Evolutionary conservation across 2,329 filamentous ascomycete species (phyloP), one percentile per base, ranked within the genome.

Genomic region (Penicillium janthinellum): DNA sequence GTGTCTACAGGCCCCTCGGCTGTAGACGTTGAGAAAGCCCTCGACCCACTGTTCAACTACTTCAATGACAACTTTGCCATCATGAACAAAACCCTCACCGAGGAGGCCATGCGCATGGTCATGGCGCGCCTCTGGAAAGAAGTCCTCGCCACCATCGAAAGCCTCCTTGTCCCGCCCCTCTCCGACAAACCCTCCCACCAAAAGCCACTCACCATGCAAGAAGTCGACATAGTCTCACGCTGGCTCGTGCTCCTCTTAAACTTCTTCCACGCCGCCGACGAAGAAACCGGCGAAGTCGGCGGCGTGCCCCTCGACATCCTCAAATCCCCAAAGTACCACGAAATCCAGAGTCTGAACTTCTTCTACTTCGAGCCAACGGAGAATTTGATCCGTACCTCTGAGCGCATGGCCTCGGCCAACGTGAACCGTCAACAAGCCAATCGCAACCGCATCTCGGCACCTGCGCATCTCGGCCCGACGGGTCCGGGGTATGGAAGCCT

Each of bases 61-160:
- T 99, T 99, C 73, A 91, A 99, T 73, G 94, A 97, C 74, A 99
- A 99, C 71, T 99, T 99, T 77, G 92, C 92, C 60, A 96, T 98
- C 68, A 96, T 99, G 93, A 97, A 98, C 79, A 88, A 95, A 76
- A 97, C 94, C 0, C 82, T 99, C 58, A 98, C 95, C 0, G 90
- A 92, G 59, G 89, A 92, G 58, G 96, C 95, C n/a, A 97, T 99
- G 94, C 88, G 93, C 68, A 93, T 95, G 73, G 95, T 99, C 69
- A 99, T 99, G 95, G 96, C 92, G 22, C 88, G 95, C 47, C 80
- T 99, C 5, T 99, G 95, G 95, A 99, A 99, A 78, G 95, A 99
- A 75, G 93, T 96, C 0, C 83, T 99, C 15, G 88, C 93, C 68
- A 96, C 94, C 0, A 90, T 98, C 64, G 95, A 99, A 77, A 86